phyloP scores from a whole-genome alignment of 257 asterid species.

The Capsicum baccatum region DNA sequence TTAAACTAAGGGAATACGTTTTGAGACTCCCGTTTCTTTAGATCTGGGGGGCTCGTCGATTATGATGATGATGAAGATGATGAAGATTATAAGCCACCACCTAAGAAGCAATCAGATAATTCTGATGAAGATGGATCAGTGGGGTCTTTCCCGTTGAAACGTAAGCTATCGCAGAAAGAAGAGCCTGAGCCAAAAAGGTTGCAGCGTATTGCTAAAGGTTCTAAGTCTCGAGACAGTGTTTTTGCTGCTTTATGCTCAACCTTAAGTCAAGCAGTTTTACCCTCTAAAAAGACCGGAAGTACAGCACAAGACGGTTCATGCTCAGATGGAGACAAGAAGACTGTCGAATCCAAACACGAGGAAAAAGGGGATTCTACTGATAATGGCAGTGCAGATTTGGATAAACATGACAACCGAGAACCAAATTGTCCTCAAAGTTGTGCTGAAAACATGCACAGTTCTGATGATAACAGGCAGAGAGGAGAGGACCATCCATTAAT shows the following conservation, averaged over 20 bases:
- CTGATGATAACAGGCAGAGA: constrained; percentile 48
- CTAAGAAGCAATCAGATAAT: constrained; percentile 53
- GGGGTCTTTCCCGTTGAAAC: constrained; percentile 70
- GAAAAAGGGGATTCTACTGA: constrained; percentile 47
- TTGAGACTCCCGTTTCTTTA: constrained; percentile 38
- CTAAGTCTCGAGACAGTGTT: constrained; percentile 77
- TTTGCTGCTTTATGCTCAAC: constrained; percentile 80
- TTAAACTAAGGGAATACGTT: constrained; percentile 17
- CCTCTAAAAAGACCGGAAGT: constrained; percentile 55
- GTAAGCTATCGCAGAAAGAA: constrained; percentile 65
- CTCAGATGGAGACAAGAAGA: constrained; percentile 40
- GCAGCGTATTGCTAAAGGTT: constrained; percentile 55
- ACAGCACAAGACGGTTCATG: constrained; percentile 39
- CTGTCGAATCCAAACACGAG: constrained; percentile 39
- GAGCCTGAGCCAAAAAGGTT: constrained; percentile 72
- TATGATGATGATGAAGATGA: constrained; percentile 97
- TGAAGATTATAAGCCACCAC: constrained; percentile 93
- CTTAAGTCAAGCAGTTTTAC: constrained; percentile 58
- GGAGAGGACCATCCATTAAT: constrained; percentile 60
- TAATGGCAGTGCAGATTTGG: constrained; percentile 41
- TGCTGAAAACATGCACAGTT: constrained; percentile 48
- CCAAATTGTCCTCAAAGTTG: constrained; percentile 50
- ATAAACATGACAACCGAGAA: constrained; percentile 42
- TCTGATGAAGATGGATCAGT: constrained; percentile 63
- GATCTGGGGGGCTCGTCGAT: constrained; percentile 95